Evolutionary conservation across 306 rosid genomes (phyloP), one percentile per base, ranked within the genome.

Genomic region (Cucurbita argyrosperma): DNA sequence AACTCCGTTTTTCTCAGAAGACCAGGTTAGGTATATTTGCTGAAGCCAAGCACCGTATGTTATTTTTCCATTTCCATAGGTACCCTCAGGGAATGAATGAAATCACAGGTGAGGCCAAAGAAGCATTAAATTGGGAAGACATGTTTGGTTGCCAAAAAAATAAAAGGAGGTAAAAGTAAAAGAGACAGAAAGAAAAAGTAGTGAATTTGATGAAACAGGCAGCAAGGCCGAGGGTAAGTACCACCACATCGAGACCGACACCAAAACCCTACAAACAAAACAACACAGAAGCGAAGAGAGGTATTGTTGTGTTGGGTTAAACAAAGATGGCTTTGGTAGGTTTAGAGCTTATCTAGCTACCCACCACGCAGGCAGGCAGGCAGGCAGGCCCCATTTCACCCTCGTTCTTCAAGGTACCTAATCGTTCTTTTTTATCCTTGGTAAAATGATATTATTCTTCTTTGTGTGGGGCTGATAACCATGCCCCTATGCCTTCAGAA

Each of bases 1-100:
- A 71, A 8, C 46, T 4, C n/a, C 2, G 10, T 51, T 53, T 18
- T 53, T 37, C 11, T 78, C 74, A 73, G 88, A 82, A 77, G 81
- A 80, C 74, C 83, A 42, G 65, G 18, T 4, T 86, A 86, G 95
- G 90, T 88, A 90, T 90, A 92, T 90, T 90, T 90, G 92, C 89
- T 30, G 35, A 30, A 30, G 35, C 86, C 95, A 88, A 87, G 92
- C 89, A 90, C 82, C 65, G 86, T 76, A 86, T 84, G 88, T 85
- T 88, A 45, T 67, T 74, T 76, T 72, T 16, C 66, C 10, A 1
- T 76, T 84, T 76, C 89, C 92, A 59, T 43, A 1, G 59, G 52
- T 86, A 61, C 46, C 88, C 92, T 80, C 76, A n/a, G 4, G 66
- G 76, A 49, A 72, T 62, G 10, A 2, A 2, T 8, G 14, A 45